Percentiles rank a stretch among this genome's conserved stretches.
These are phyloP conservation scores for Ophiostoma sp. DNA, from an alignment of 2,329 filamentous ascomycete genomes.

Conservation along the genomic window DNA sequence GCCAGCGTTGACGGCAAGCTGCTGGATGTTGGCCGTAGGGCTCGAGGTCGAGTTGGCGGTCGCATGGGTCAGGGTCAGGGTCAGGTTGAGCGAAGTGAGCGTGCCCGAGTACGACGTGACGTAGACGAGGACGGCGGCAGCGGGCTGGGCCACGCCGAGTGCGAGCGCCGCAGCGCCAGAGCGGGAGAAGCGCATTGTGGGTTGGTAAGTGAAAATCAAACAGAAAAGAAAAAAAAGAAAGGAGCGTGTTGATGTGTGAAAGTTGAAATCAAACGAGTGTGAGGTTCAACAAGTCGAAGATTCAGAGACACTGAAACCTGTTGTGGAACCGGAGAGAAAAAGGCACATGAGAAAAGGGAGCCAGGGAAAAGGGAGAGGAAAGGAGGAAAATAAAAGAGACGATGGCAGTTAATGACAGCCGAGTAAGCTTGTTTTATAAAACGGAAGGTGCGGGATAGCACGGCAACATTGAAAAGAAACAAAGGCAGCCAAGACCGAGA, in stretches of 20 bases:
- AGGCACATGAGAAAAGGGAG: neutral
- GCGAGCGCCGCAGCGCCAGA: conserved; percentile 29
- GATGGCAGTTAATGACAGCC: neutral
- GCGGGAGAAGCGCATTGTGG: neutral
- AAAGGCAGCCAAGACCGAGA: conserved; percentile 35
- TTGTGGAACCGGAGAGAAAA: conserved; percentile 3
- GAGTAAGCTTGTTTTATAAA: neutral
- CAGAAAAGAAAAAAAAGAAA: neutral
- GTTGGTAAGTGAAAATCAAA: neutral
- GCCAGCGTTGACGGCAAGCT: conserved; percentile 44
- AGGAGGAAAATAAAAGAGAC: neutral
- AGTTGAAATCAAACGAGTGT: neutral
- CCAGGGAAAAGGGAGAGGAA: neutral
- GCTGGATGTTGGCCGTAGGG: conserved; percentile 40
- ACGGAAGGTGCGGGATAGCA: neutral
- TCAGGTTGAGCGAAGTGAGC: conserved; percentile 51
- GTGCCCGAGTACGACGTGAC: conserved; percentile 51
- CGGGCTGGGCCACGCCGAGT: conserved; percentile 34
- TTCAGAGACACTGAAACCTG: neutral
- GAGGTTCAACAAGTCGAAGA: neutral
- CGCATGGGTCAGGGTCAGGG: conserved; percentile 34
- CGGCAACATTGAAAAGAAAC: neutral
- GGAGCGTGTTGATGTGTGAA: neutral
- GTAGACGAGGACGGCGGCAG: conserved; percentile 46
- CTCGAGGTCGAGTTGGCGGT: conserved; percentile 24